phyloP scores from a whole-genome alignment of 495 filamentous ascomycete genomes.

The Xanthoparmelia taractica region DNA sequence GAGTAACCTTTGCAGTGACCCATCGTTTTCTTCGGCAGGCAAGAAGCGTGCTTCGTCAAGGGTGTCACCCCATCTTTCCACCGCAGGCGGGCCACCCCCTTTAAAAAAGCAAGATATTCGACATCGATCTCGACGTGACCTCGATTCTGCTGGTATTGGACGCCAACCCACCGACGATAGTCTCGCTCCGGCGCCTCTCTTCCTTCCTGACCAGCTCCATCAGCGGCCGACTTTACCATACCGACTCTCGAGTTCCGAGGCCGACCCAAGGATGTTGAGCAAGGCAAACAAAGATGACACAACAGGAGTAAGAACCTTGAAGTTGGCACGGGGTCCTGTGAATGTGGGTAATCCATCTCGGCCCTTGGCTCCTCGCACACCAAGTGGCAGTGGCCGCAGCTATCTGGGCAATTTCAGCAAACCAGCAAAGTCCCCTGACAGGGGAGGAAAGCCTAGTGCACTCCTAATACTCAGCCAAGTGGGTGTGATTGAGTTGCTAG shows the following conservation, averaged over 20 bases:
- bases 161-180: slow-evolving; percentile 4
- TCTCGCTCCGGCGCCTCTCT: slow-evolving; percentile 45
- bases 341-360: slow-evolving; percentile 41
- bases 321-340: slow-evolving; percentile 53
- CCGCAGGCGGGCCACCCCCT: slow-evolving; percentile 18
- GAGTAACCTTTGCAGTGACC: slow-evolving; percentile 10
- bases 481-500: slow-evolving; percentile 56
- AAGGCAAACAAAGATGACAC: slow-evolving; percentile 42
- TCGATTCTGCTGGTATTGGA: slow-evolving; percentile 15
- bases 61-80: slow-evolving; percentile 16
- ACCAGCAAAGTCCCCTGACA: slow-evolving; percentile 12
- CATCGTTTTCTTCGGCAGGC: slow-evolving; percentile 7
- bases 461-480: slow-evolving; percentile 43
- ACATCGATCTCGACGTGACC: slow-evolving; percentile 15
- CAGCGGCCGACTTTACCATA: slow-evolving; percentile 42
- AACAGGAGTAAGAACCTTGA: slow-evolving; percentile 52
- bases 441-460: not conserved
- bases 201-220: slow-evolving; percentile 48
- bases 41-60: slow-evolving; percentile 22
- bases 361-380: slow-evolving; percentile 19
- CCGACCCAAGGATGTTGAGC: slow-evolving; percentile 51
- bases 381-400: slow-evolving; percentile 19
- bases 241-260: slow-evolving; percentile 48
- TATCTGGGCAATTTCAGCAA: slow-evolving; percentile 11
- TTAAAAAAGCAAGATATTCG: slow-evolving; percentile 22